phyloP scores from a whole-genome alignment of 305 asterid genomes.

The Fraxinus dipetala region DNA sequence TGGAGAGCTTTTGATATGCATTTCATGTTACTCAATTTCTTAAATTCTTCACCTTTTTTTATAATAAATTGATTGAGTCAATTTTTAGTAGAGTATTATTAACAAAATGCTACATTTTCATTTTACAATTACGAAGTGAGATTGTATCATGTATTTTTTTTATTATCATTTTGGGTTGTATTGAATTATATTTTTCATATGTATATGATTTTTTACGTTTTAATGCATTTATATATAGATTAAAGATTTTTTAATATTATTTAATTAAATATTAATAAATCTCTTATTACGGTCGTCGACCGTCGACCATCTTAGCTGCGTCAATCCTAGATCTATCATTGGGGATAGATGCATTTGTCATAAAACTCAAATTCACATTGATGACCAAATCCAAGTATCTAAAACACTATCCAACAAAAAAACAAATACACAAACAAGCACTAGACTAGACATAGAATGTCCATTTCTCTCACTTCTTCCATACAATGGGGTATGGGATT shows the following conservation, averaged over 20 bases:
- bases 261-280: too few relatives aligned
- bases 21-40: neutral
- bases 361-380: neutral
- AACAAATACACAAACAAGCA: neutral
- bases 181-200: too few relatives aligned
- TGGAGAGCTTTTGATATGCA: neutral
- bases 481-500: constrained; percentile 33
- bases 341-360: neutral
- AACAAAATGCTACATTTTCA: neutral
- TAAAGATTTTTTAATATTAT: too few relatives aligned
- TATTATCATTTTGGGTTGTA: too few relatives aligned
- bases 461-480: neutral
- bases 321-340: too few relatives aligned
- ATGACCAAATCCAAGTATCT: neutral
- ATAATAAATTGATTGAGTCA: neutral
- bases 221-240: too few relatives aligned
- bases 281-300: too few relatives aligned
- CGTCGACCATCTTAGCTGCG: too few relatives aligned
- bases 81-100: neutral
- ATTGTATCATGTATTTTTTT: too few relatives aligned
- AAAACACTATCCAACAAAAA: neutral
- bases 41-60: neutral
- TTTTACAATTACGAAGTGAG: neutral
- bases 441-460: neutral
- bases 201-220: too few relatives aligned